A percentile compares a stretch with the other conserved stretches of the same genome.
phyloP scores from a whole-genome alignment of 768 basidiomycete genomes.

The Galerina marginata region DNA sequence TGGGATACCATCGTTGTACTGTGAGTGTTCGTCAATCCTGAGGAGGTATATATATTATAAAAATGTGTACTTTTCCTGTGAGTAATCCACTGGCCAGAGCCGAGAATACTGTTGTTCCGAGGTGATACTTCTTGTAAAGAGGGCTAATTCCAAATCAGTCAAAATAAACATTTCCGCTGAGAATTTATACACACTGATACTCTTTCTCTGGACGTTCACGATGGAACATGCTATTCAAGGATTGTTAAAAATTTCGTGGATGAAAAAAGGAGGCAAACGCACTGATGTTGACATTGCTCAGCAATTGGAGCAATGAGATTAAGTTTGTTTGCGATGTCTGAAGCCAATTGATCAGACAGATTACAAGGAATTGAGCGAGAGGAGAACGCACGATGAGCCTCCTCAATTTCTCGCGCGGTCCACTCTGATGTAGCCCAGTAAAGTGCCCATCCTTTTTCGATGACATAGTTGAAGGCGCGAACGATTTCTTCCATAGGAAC shows the following conservation, averaged over 20 bases:
- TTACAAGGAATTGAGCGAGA: background rate
- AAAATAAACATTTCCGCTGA: background rate
- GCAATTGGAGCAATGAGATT: conserved; percentile 71
- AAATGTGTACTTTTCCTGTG: conserved; percentile 66
- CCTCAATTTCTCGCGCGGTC: conserved; percentile 72
- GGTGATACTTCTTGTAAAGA: conserved; percentile 67
- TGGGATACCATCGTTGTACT: conserved; percentile 82
- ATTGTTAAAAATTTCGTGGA: background rate
- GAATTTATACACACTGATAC: conserved; percentile 53
- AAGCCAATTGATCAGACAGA: background rate
- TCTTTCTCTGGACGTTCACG: conserved; percentile 83
- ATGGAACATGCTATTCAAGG: conserved; percentile 62
- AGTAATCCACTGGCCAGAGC: conserved; percentile 73
- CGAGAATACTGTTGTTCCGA: conserved; percentile 79
- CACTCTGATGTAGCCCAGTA: conserved; percentile 83
- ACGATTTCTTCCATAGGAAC: conserved; percentile 77
- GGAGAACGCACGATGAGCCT: conserved; percentile 54
- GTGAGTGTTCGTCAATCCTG: background rate
- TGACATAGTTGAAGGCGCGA: conserved; percentile 76
- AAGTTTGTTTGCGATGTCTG: conserved; percentile 70
- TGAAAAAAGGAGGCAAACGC: conserved; percentile 15
- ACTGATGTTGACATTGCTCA: conserved; percentile 80
- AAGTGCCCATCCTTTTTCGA: conserved; percentile 70
- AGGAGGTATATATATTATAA: background rate
- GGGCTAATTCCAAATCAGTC: conserved; percentile 37